Conservation (phyloP, 78 protist species). For the Dictyostelium discoideum region dicty_2.7 NC_007088.5:6786501-6787000, state of each 20-base stretch:
- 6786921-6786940: constrained; percentile 52
- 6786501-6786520: neutral
- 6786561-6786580: neutral
- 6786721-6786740: constrained; percentile 28
- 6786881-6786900: constrained; percentile 55
- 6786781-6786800: constrained; percentile 35
- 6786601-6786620: constrained; percentile 26
- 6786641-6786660: constrained; percentile 15
- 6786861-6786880: constrained; percentile 41
- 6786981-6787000: constrained; percentile 11
- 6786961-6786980: constrained; percentile 33
- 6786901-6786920: constrained; percentile 21
- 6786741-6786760: constrained; percentile 21
- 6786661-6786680: constrained; percentile 19
- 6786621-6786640: constrained; percentile 60
- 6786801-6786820: constrained; percentile 41
- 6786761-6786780: constrained; percentile 64
- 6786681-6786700: constrained; percentile 43
- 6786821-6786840: neutral
- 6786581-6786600: neutral
- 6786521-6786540: neutral
- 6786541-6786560: neutral
- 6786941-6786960: constrained; percentile 56
- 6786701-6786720: constrained; percentile 71
- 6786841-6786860: constrained; percentile 36